A percentile compares a stretch with the other conserved stretches of the same genome.
Conservation (phyloP, 805 yeast genomes). For the Yueomyces sp. region DNA sequence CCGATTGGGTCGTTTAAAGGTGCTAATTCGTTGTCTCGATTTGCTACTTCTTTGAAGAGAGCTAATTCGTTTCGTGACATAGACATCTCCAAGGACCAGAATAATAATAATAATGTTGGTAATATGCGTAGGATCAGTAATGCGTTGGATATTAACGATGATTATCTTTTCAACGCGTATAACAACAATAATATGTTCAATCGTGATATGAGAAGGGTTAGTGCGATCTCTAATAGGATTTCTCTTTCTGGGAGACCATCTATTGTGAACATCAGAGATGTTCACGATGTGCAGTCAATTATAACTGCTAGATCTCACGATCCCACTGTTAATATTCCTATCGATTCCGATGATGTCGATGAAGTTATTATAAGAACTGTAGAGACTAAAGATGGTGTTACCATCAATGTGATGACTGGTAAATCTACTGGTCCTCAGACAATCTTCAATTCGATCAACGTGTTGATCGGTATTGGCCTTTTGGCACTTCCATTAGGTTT, state of each 20-base stretch:
- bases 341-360: slow-evolving; percentile 32
- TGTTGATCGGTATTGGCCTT: slow-evolving; percentile 63
- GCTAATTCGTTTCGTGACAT: slow-evolving; percentile 62
- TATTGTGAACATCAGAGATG: background rate
- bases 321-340: slow-evolving; percentile 15
- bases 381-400: slow-evolving; percentile 58
- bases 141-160: slow-evolving; percentile 17
- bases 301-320: slow-evolving; percentile 12
- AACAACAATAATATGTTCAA: background rate
- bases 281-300: background rate
- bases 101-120: slow-evolving; percentile 19
- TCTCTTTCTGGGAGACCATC: background rate
- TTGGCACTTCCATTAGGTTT: slow-evolving; percentile 62
- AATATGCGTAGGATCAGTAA: no score
- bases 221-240: background rate
- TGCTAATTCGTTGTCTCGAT: slow-evolving; percentile 56
- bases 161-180: background rate
- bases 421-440: slow-evolving; percentile 75
- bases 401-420: slow-evolving; percentile 62
- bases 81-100: slow-evolving; percentile 17
- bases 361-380: slow-evolving; percentile 40
- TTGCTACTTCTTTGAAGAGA: slow-evolving; percentile 67
- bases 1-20: slow-evolving; percentile 51
- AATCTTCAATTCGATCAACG: slow-evolving; percentile 63
- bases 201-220: background rate